A percentile compares a stretch with the other conserved stretches of the same genome.
Evolutionary conservation across 306 rosid genomes (phyloP).

Genomic region (Citrullus colocynthis): DNA sequence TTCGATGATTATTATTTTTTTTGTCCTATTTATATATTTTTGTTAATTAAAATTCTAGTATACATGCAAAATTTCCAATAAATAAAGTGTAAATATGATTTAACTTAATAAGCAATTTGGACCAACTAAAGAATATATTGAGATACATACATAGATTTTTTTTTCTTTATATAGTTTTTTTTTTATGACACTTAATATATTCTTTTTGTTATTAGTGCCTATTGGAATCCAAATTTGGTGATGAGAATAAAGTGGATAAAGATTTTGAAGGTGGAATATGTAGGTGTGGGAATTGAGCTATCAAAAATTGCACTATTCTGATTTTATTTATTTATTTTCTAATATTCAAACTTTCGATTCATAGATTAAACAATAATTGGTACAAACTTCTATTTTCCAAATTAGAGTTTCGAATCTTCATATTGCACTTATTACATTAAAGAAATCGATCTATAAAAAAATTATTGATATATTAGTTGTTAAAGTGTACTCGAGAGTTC

Average conservation of each 20-base stretch:
- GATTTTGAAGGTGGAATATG: neutral
- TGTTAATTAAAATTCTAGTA: neutral
- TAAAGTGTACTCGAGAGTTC: too few relatives aligned
- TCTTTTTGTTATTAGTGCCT: neutral
- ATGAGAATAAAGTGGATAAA: neutral
- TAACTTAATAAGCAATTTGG: neutral
- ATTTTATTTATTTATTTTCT: neutral
- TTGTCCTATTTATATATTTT: neutral
- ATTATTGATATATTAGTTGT: too few relatives aligned
- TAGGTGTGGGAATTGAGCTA: neutral
- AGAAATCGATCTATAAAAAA: neutral
- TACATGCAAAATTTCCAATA: neutral
- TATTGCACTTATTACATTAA: too few relatives aligned
- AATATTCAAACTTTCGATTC: neutral
- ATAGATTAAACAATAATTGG: too few relatives aligned
- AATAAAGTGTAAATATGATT: neutral
- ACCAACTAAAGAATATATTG: neutral
- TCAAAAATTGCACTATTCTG: neutral
- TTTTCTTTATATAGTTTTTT: neutral
- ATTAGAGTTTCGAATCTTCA: too few relatives aligned
- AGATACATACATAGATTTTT: neutral
- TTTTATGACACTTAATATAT: neutral
- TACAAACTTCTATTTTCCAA: too few relatives aligned
- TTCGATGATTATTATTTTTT: neutral
- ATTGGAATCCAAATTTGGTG: constrained; percentile 5